Base-by-base conservation (phyloP, 257 asterid species). In the Nicotiana benthamiana region DNA sequence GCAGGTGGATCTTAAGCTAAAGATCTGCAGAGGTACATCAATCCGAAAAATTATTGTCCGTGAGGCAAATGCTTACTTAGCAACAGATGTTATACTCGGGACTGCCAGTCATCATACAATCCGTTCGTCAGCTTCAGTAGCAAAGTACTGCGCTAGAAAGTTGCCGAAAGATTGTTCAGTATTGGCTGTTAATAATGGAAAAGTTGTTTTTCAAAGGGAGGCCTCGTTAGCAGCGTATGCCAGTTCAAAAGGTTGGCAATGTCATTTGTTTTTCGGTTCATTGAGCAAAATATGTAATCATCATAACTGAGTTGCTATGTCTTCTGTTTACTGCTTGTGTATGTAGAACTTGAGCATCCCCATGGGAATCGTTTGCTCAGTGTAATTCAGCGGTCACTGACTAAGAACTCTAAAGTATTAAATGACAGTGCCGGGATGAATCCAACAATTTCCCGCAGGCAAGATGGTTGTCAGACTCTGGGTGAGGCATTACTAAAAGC, bases 21-120 rank as follows among this genome's bases (percentile, higher is more conserved):
- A 94, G 91, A 92, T 96, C 83, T 94, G 98, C 88, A 87, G 99
- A 86, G 99, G 99, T 57, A 81, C 94, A 70, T 92, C 99, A 3
- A 63, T 87, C 52, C 83, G 88, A 12, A 91, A 93, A 84, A 90
- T 90, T 80, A 87, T 96, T 28, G 95, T 92, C 52, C 96, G 96
- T 3, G 99, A 96, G 77, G 94, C 99, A 3, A 92, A 88, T 67
- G 84, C 97, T 81, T 89, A 89, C 83, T 81, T 76, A 51, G 98
- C 98, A 0, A 85, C 92, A 16, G 92, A 90, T 64, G 91, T 96
- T 63, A 89, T 96, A 51, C 86, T 96, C 5, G 99, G 98, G 63
- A 90, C 95, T 20, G 91, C 98, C 28, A 88, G 82, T 83, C 93
- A 86, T 80, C 97, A 88, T 72, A 77, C 90, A 1, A 87, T 93